These are phyloP conservation scores for Hymenoscyphus fructigenus DNA, from an alignment of 2,329 filamentous ascomycete species.

Conservation along the genomic window DNA sequence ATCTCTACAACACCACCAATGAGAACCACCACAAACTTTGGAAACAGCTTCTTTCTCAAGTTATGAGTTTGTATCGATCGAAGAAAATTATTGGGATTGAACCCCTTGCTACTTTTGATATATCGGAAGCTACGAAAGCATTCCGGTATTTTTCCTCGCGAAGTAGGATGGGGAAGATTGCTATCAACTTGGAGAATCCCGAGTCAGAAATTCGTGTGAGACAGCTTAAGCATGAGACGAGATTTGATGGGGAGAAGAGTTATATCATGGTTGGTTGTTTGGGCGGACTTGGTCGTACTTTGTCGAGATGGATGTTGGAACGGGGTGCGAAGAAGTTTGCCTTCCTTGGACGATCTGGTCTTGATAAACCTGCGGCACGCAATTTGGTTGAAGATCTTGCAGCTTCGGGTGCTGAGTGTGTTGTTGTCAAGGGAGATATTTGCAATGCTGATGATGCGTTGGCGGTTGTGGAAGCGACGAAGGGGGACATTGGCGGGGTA, in stretches of 20 bases:
- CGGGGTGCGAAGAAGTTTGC: constrained; percentile 16
- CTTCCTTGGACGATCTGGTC: constrained; percentile 18
- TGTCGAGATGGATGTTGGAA: constrained; percentile 21
- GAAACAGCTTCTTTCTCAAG: not conserved
- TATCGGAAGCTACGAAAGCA: constrained; percentile 12
- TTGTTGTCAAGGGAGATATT: constrained; percentile 10
- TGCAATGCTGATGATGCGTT: constrained; percentile 9
- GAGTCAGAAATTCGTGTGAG: constrained; percentile 4
- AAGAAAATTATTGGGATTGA: constrained; percentile 7
- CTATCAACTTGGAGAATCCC: constrained; percentile 10
- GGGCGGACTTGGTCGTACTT: constrained; percentile 21
- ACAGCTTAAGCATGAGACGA: constrained; percentile 1
- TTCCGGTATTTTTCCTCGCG: constrained; percentile 14
- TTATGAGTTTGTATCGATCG: constrained; percentile 7
- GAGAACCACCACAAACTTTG: constrained; percentile 7
- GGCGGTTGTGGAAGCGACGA: not conserved
- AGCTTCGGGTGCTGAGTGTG: constrained; percentile 23
- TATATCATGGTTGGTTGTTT: constrained; percentile 22
- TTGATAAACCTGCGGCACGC: constrained; percentile 26
- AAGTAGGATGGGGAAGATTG: constrained; percentile 18
- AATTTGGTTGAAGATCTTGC: constrained; percentile 21
- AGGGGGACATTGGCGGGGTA: constrained; percentile 19
- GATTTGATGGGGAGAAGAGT: constrained; percentile 9
- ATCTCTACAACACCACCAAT: constrained; percentile 11
- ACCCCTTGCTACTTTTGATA: constrained; percentile 11